These are phyloP conservation scores for Tulasnella sp. DNA, from an alignment of 768 basidiomycete species.

Conservation along the genomic window DNA sequence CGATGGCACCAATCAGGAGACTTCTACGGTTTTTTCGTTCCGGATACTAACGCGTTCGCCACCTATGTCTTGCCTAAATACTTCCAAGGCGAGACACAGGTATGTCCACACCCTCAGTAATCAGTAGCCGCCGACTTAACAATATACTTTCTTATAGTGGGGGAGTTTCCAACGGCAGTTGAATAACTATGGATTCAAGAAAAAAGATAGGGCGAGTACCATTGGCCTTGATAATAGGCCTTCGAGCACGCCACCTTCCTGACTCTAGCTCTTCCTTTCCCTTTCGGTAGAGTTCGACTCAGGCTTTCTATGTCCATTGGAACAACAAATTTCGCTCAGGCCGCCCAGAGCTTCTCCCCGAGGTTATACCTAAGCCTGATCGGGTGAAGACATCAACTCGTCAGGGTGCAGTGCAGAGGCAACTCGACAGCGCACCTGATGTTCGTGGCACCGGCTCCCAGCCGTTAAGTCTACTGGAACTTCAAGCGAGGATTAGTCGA, in stretches of 20 bases:
- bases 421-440: not conserved
- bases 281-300: not conserved
- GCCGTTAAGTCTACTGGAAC: not conserved
- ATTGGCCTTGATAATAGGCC: not conserved
- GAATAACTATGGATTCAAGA: not conserved
- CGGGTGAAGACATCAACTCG: not conserved
- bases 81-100: not conserved
- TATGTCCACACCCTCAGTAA: not conserved
- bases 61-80: not conserved
- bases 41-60: not conserved
- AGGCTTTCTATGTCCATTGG: not conserved
- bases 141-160: not conserved
- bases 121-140: not conserved
- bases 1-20: not conserved
- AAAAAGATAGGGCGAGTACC: not conserved
- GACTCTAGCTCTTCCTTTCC: not conserved
- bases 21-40: not conserved
- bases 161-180: not conserved
- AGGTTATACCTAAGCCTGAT: not conserved
- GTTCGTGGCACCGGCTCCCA: not conserved
- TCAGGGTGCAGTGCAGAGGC: not conserved
- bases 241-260: not conserved
- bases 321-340: not conserved
- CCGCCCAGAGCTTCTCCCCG: not conserved
- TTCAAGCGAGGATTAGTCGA: not conserved